Percentiles rank a stretch among this genome's conserved stretches.
Conservation (phyloP, 805 yeast species). For the Scheffersomyces spartinae region DNA sequence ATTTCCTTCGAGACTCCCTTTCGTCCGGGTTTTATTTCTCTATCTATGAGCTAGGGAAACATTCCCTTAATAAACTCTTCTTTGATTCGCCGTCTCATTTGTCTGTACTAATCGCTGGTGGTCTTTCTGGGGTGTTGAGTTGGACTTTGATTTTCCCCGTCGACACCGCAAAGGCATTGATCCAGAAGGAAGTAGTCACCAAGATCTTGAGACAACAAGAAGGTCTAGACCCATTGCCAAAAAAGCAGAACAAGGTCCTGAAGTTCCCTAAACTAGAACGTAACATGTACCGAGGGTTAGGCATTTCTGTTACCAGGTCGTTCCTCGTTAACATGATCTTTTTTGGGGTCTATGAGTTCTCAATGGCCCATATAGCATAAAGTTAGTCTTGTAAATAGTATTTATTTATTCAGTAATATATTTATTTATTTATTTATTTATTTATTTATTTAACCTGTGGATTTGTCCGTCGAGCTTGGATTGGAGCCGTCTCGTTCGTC, state of each 20-base stretch:
- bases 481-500: slow-evolving; percentile 3
- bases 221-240: slow-evolving; percentile 32
- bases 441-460: slow-evolving; percentile 1
- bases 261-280: slow-evolving; percentile 28
- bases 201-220: slow-evolving; percentile 45
- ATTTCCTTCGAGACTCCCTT: slow-evolving; percentile 54
- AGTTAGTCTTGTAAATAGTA: slow-evolving; percentile 2
- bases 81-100: slow-evolving; percentile 17
- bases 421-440: slow-evolving; percentile 1
- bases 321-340: slow-evolving; percentile 65
- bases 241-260: slow-evolving; percentile 16
- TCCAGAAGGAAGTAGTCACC: slow-evolving; percentile 63
- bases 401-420: slow-evolving; percentile 2
- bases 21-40: slow-evolving; percentile 68
- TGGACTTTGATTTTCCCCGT: slow-evolving; percentile 73
- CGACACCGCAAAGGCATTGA: slow-evolving; percentile 68
- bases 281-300: slow-evolving; percentile 64
- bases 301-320: slow-evolving; percentile 63
- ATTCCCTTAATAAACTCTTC: slow-evolving; percentile 23
- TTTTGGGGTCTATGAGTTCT: slow-evolving; percentile 58
- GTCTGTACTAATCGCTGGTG: slow-evolving; percentile 51
- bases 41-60: slow-evolving; percentile 63
- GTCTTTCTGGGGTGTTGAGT: slow-evolving; percentile 60
- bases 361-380: slow-evolving; percentile 45
- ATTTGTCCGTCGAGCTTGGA: slow-evolving; percentile 1